Base-by-base conservation (phyloP, 176 grass and related monocot species). In the Guadua angustifolia region DNA sequence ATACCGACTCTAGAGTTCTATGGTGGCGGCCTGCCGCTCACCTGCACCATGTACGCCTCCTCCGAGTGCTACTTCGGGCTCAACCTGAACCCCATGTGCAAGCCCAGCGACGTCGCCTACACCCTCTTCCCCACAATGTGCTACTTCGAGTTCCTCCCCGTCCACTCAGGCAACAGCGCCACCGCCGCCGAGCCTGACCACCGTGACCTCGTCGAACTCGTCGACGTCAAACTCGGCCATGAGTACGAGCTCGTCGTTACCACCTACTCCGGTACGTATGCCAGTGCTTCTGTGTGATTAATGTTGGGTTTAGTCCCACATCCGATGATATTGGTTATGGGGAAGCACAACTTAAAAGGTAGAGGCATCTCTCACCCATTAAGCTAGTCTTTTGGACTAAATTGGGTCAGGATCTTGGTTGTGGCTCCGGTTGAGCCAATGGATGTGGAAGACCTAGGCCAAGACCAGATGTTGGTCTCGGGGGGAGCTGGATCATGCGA, bases 21-120 rank as follows among this genome's bases (percentile, higher is more conserved):
- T 61, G 89, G 95, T 32, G 89, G 83, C 0, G 83, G 91, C 4
- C 81, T 98, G 75, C 95, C 95, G 25, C 75, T 98, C 13, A 83
- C 91, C 7, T 98, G 95, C 91, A 98, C 95, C 66, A 98, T 98
- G 95, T 98, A 98, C 81, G 95, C 91, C 8, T 98, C 95, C 14
- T 95, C 93, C 1, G 95, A 98, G 83, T 95, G 95, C 85, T 98
- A 98, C 71, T 95, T 98, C 50, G 95, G 95, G 5, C 82, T 98
- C 80, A 98, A 98, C 82, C 87, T 98, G 2, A 85, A 88, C 38
- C 95, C 95, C 15, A 93, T 95, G 93, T 93, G 93, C 86, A 89
- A 90, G 43, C 95, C 95, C 40, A 77, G 55, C n/a, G 91, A 98
- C 9, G 95, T 98, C 7, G 87, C 95, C 0, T 98, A 98, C 87